Percentiles rank a stretch among this genome's conserved stretches.
These are phyloP conservation scores for Aspergillus arachidicola DNA, from an alignment of 2,329 filamentous ascomycete genomes.

Conservation along the genomic window DNA sequence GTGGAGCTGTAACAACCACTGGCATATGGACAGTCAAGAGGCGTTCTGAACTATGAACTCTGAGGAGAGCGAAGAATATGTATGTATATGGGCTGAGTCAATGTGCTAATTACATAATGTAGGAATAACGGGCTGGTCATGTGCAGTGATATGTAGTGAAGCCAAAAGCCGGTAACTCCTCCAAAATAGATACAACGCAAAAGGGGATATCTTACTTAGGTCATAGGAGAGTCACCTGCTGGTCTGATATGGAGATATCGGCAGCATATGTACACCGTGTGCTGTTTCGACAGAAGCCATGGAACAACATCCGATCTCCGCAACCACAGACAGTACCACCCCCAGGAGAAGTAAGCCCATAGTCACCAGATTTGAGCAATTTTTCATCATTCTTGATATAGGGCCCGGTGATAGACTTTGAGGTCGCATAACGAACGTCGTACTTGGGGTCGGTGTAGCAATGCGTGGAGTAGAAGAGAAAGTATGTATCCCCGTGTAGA, in stretches of 20 bases:
- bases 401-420: slow-evolving; percentile 40
- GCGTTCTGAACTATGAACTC: not conserved
- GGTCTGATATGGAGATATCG: slow-evolving; percentile 24
- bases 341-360: slow-evolving; percentile 33
- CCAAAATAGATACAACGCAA: not conserved
- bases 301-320: slow-evolving; percentile 37
- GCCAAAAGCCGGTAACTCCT: not conserved
- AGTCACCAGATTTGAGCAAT: slow-evolving; percentile 38
- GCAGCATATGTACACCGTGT: slow-evolving; percentile 36
- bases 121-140: not conserved
- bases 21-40: not conserved
- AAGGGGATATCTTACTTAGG: too few relatives aligned
- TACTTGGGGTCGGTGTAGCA: slow-evolving; percentile 60
- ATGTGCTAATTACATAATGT: not conserved
- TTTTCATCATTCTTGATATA: slow-evolving; percentile 39
- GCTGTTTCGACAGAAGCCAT: slow-evolving; percentile 31
- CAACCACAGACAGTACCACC: slow-evolving; percentile 35
- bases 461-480: slow-evolving; percentile 65
- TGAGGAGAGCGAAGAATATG: not conserved
- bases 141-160: not conserved
- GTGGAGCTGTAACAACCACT: not conserved
- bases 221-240: slow-evolving; percentile 16
- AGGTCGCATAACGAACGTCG: slow-evolving; percentile 63
- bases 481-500: slow-evolving; percentile 50
- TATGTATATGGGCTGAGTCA: not conserved